Evolutionary conservation across 148 eudicot genomes (phyloP).

Genomic region (Spergularia marina): DNA sequence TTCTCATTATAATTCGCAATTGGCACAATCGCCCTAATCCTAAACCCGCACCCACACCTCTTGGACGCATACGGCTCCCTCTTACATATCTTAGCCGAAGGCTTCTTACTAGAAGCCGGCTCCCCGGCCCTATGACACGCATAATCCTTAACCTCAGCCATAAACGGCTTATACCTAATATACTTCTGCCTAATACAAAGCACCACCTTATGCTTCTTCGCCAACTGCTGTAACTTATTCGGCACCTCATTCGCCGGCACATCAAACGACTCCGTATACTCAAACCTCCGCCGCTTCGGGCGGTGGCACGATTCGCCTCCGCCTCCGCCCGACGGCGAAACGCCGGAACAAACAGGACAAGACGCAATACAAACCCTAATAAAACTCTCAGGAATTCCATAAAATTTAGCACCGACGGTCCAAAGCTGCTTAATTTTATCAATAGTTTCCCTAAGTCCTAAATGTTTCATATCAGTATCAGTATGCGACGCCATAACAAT

Average conservation of each 20-base stretch:
- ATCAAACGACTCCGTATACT: constrained; percentile 86
- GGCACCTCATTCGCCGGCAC: constrained; percentile 87
- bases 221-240: constrained; percentile 57
- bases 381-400: constrained; percentile 90
- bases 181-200: constrained; percentile 93
- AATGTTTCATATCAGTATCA: constrained; percentile 66
- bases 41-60: constrained; percentile 92
- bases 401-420: constrained; percentile 97
- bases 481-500: constrained; percentile 67
- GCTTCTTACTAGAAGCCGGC: constrained; percentile 67
- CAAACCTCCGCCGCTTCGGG: constrained; percentile 72
- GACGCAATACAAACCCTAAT: constrained; percentile 71
- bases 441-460: constrained; percentile 76
- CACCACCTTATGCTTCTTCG: constrained; percentile 84
- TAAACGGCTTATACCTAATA: constrained; percentile 93
- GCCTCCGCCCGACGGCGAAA: constrained; percentile 10
- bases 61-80: constrained; percentile 91
- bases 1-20: constrained; percentile 86
- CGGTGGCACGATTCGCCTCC: constrained; percentile 29
- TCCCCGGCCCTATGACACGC: constrained; percentile 95
- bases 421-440: constrained; percentile 83
- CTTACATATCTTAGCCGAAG: constrained; percentile 47
- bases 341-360: constrained; percentile 59
- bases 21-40: constrained; percentile 94
- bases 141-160: constrained; percentile 98